phyloP scores from a whole-genome alignment of 179 eudicot genomes.

The Spinacia oleracea region DNA sequence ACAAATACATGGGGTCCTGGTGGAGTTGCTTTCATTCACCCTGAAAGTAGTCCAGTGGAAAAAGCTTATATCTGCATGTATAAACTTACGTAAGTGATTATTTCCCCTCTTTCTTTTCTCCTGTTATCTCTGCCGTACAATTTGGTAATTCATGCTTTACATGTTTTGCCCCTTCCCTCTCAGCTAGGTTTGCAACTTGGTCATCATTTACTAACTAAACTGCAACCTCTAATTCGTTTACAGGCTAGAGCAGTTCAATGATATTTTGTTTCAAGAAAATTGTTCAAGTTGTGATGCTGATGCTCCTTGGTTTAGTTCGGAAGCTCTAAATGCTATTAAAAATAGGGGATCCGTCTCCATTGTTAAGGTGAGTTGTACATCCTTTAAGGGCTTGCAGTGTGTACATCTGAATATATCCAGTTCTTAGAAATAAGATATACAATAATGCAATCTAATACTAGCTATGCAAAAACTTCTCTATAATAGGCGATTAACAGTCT shows the following conservation, averaged over 20 bases:
- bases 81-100: constrained; percentile 69
- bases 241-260: constrained; percentile 99
- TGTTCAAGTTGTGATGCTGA: constrained; percentile 30
- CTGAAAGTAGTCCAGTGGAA: constrained; percentile 53
- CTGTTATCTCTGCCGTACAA: background rate
- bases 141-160: background rate
- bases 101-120: constrained; percentile 1
- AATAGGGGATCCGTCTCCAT: constrained; percentile 36
- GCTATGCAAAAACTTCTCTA: background rate
- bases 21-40: constrained; percentile 94
- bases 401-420: background rate
- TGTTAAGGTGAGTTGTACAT: constrained; percentile 45
- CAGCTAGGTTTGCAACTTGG: background rate
- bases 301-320: constrained; percentile 58
- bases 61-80: constrained; percentile 70
- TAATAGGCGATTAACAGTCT: background rate
- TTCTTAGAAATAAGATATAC: background rate
- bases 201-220: background rate
- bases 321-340: constrained; percentile 48
- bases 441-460: background rate
- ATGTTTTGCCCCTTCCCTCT: background rate
- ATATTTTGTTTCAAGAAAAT: constrained; percentile 88
- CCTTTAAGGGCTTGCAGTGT: background rate
- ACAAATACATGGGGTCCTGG: constrained; percentile 86
- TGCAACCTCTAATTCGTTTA: background rate